phyloP scores from a whole-genome alignment of 2,329 filamentous ascomycete species.

The Calonectria ilicicola region DNA sequence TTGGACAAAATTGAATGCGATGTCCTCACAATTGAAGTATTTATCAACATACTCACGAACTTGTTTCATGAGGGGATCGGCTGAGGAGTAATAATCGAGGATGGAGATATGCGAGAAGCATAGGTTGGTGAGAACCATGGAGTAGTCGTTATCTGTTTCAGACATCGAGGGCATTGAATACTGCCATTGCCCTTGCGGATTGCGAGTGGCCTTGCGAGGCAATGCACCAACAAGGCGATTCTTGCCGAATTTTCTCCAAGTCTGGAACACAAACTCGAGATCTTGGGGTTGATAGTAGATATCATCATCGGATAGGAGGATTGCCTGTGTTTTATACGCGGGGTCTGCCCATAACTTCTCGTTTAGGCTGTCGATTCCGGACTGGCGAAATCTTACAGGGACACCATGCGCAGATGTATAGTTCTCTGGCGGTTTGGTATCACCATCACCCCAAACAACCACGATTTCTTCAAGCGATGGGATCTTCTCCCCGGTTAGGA shows the following conservation, averaged over 20 bases:
- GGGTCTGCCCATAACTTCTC: conserved; percentile 52
- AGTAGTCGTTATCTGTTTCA: conserved; percentile 45
- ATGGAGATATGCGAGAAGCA: conserved; percentile 53
- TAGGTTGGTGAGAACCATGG: conserved; percentile 52
- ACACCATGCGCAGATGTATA: conserved; percentile 47
- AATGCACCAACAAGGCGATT: conserved; percentile 50
- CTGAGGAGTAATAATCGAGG: conserved; percentile 53
- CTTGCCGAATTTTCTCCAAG: conserved; percentile 53
- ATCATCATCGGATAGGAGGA: conserved; percentile 55
- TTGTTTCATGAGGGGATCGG: conserved; percentile 42
- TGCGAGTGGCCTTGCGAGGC: conserved; percentile 46
- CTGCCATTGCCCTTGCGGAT: conserved; percentile 41
- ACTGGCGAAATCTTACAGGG: conserved; percentile 48
- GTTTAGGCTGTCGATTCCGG: conserved; percentile 50
- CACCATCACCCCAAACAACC: conserved; percentile 52
- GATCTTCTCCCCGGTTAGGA: conserved; percentile 44
- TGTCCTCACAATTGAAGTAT: conserved; percentile 55
- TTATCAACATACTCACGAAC: conserved; percentile 52
- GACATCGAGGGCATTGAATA: conserved; percentile 51
- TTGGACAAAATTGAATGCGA: conserved; percentile 53
- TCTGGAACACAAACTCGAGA: conserved; percentile 54
- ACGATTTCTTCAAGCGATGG: conserved; percentile 53
- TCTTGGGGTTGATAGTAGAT: conserved; percentile 53
- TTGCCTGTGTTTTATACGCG: conserved; percentile 51
- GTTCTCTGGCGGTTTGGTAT: conserved; percentile 42